phyloP scores from a whole-genome alignment of 495 filamentous ascomycete species.

The Lasiosphaeria hispida region DNA sequence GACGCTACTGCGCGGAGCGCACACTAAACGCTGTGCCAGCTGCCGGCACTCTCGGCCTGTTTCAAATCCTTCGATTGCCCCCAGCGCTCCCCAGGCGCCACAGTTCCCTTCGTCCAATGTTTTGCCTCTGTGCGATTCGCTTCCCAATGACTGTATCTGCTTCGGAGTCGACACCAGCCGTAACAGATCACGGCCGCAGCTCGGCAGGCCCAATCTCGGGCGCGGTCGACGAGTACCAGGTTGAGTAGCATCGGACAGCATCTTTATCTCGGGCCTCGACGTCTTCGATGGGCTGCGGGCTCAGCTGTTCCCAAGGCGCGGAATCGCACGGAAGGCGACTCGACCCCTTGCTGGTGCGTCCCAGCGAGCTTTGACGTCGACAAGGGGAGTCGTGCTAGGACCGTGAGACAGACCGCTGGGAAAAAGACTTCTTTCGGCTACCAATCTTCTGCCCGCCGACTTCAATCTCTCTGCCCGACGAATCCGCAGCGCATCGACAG shows the following conservation, averaged over 20 bases:
- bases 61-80: neutral
- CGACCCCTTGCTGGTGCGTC: slow-evolving; percentile 3
- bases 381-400: slow-evolving; percentile 6
- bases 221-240: no score
- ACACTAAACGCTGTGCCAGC: slow-evolving; percentile 1
- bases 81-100: neutral
- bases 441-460: neutral
- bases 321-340: no score
- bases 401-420: slow-evolving; percentile 1
- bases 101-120: neutral
- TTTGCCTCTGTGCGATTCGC: neutral
- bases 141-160: no score
- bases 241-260: no score
- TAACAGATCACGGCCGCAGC: no score
- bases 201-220: no score
- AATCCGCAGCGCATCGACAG: slow-evolving; percentile 4
- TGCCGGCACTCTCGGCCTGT: slow-evolving; percentile 3
- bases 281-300: no score
- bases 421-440: neutral
- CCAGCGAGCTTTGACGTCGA: neutral
- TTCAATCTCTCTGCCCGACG: slow-evolving; percentile 7
- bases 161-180: no score
- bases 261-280: no score
- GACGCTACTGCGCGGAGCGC: neutral
- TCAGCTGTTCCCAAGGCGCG: no score